These are phyloP conservation scores for Argentina anserina DNA, from an alignment of 306 rosid genomes.

Conservation along the genomic window DNA sequence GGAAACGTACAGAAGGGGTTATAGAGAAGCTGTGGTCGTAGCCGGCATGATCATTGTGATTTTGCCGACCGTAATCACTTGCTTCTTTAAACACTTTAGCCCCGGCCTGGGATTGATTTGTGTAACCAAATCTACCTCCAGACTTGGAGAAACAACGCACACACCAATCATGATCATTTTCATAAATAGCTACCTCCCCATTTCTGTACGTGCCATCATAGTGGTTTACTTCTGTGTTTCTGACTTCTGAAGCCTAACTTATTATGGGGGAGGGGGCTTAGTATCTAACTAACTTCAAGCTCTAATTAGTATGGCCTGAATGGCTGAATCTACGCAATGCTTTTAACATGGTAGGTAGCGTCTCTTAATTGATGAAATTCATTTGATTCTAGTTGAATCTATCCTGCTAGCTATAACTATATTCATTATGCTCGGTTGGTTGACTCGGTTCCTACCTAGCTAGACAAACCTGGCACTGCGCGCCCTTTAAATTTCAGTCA, in stretches of 20 bases:
- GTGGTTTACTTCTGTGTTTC: not conserved
- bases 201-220: not conserved
- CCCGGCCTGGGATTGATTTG: not conserved
- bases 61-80: not conserved
- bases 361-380: not conserved
- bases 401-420: not conserved
- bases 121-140: not conserved
- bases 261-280: not conserved
- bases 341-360: conserved; percentile 11
- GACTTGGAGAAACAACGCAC: not conserved
- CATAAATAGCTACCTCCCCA: not conserved
- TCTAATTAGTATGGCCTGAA: conserved; percentile 1
- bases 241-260: not conserved
- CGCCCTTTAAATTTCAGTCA: not conserved
- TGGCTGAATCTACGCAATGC: conserved; percentile 8
- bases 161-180: not conserved
- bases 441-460: not conserved
- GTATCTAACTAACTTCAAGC: conserved; percentile 8
- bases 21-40: not conserved
- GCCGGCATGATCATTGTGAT: not conserved
- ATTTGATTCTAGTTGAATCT: not conserved
- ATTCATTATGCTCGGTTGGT: not conserved
- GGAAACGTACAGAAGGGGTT: not conserved
- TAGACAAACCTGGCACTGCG: not conserved
- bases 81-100: not conserved